Percentiles rank a stretch among this genome's conserved stretches.
Evolutionary conservation across 805 yeast species (phyloP).

Genomic region (Debaryomyces maramus): DNA sequence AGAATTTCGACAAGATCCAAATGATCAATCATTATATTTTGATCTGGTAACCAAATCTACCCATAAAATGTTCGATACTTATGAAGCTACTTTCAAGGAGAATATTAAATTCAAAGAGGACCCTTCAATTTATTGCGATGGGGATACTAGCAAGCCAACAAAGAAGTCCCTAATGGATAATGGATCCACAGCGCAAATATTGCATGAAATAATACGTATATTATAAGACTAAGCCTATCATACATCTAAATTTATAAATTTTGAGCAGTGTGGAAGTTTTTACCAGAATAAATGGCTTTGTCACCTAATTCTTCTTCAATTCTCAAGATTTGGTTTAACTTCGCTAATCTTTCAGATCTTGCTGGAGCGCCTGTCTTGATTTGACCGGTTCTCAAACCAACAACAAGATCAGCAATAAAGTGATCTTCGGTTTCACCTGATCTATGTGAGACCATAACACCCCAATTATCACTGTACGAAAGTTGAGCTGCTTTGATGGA

Average conservation of each 20-base stretch:
- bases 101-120: constrained; percentile 1
- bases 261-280: constrained; percentile 67
- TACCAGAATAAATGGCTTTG: constrained; percentile 96
- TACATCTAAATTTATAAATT: constrained; percentile 32
- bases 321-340: constrained; percentile 96
- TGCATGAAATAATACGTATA: constrained; percentile 24
- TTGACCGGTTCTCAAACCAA: constrained; percentile 98
- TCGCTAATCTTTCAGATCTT: constrained; percentile 99
- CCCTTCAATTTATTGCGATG: constrained; percentile 8
- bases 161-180: constrained; percentile 25
- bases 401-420: constrained; percentile 95
- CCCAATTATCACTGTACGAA: constrained; percentile 96
- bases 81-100: constrained; percentile 7
- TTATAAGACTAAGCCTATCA: not conserved
- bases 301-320: constrained; percentile 98
- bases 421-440: constrained; percentile 99
- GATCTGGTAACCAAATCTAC: constrained; percentile 10
- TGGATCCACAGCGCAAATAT: constrained; percentile 14
- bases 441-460: constrained; percentile 99
- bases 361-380: constrained; percentile 99
- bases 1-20: constrained; percentile 14
- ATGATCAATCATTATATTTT: constrained; percentile 13
- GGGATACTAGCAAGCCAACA: constrained; percentile 14
- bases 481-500: constrained; percentile 96
- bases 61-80: constrained; percentile 5